A percentile compares a stretch with the other conserved stretches of the same genome.
phyloP scores from a whole-genome alignment of 2,329 filamentous ascomycete species.

The Trichophyton verrucosum region DNA sequence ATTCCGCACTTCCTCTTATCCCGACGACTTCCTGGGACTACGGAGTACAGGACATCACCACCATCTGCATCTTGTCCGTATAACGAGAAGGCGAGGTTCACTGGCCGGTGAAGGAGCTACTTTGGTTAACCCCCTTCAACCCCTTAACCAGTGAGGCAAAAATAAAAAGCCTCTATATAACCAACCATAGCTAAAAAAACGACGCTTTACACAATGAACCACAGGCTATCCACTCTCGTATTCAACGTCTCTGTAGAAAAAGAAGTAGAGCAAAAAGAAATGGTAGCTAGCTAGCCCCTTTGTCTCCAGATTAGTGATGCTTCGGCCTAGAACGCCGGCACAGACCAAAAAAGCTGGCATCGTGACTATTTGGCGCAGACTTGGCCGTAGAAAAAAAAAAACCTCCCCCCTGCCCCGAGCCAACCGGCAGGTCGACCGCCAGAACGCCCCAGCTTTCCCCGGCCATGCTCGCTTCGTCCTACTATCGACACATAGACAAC shows the following conservation, averaged over 20 bases:
- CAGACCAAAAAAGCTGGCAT: neutral
- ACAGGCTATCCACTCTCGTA: neutral
- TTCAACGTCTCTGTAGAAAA: neutral
- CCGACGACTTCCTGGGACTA: too few relatives aligned
- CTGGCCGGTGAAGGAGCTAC: too few relatives aligned
- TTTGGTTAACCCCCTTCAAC: too few relatives aligned
- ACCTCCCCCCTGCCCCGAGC: neutral
- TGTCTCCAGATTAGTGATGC: neutral
- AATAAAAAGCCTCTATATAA: too few relatives aligned
- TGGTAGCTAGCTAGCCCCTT: too few relatives aligned
- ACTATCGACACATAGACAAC: constrained; percentile 11
- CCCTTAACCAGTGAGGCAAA: too few relatives aligned
- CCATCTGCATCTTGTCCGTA: too few relatives aligned
- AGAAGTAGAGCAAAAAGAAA: too few relatives aligned
- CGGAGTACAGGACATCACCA: too few relatives aligned
- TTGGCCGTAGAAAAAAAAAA: neutral
- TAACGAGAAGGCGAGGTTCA: too few relatives aligned
- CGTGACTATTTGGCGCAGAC: neutral
- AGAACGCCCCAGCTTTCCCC: neutral
- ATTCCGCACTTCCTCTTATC: too few relatives aligned
- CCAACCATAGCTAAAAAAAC: neutral
- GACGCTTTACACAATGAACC: neutral
- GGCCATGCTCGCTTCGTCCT: neutral
- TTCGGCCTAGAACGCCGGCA: neutral
- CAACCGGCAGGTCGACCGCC: neutral